A percentile compares a stretch with the other conserved stretches of the same genome.
phyloP scores from a whole-genome alignment of 306 rosid genomes.

The Benincasa hispida region DNA sequence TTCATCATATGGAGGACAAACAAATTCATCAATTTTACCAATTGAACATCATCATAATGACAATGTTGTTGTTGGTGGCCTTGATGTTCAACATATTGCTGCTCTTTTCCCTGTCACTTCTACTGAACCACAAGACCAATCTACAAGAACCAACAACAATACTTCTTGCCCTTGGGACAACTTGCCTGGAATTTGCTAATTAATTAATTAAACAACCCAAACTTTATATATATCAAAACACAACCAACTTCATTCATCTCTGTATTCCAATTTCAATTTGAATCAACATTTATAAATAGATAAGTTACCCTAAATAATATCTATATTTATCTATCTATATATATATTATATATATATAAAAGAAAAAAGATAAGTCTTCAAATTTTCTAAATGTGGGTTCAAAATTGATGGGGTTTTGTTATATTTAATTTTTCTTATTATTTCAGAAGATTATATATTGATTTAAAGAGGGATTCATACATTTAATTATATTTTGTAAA shows the following conservation, averaged over 20 bases:
- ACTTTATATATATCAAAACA: no score
- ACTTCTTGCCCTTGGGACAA: slow-evolving; percentile 53
- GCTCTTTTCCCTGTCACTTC: slow-evolving; percentile 47
- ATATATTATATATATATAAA: no score
- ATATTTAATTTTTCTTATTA: not conserved
- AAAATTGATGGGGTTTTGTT: not conserved
- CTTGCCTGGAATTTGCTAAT: slow-evolving; percentile 50
- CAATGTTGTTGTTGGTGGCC: slow-evolving; percentile 17
- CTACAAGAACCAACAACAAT: slow-evolving; percentile 19
- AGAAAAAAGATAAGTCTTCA: no score
- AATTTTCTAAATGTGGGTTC: no score
- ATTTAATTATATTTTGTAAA: not conserved
- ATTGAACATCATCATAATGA: slow-evolving; percentile 9
- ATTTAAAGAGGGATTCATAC: not conserved
- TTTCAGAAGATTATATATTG: not conserved
- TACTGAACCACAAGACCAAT: slow-evolving; percentile 15
- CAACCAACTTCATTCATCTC: no score
- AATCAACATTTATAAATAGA: no score
- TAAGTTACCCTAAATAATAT: no score
- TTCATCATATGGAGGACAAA: slow-evolving; percentile 25
- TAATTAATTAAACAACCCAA: no score
- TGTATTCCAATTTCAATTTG: no score
- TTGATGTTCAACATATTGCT: slow-evolving; percentile 45
- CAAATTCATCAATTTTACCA: not conserved
- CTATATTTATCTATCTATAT: no score